Evolutionary conservation across 1,284 basidiomycete species (phyloP), one percentile per base, ranked within the genome.

Genomic region (Cutaneotrichosporon sp.): DNA sequence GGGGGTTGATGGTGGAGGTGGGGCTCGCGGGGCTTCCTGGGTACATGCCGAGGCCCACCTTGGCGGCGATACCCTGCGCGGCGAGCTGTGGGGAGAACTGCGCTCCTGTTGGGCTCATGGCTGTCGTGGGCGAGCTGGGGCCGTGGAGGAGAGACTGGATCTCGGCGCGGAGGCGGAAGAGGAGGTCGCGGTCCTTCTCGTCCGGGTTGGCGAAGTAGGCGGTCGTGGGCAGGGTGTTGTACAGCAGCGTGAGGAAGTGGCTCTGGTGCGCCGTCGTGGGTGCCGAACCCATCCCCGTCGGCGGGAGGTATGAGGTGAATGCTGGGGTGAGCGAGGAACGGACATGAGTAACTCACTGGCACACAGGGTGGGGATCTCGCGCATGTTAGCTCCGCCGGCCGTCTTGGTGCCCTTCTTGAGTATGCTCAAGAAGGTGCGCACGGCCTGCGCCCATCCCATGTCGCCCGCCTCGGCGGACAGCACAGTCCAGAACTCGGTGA

Each of bases 391-490:
- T 3, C 76, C 75, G 2, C 67, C 66, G 1, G 71, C 64, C 10
- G 77, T 79, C 67, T 77, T 78, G 43, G 74, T 78, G 5, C 76
- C 78, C 60, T 76, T 77, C 36, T 62, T 53, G 53, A 76, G 66
- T 16, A 72, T 57, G 6, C 71, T 64, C 42, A 78, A 62, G 58
- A 80, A 75, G 11, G 58, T 63, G 20, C 58, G 56, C 16, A 75
- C 72, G 0, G 73, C 64, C 51, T 60, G 52, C 31, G 64, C 67
- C 76, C 76, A 80, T 1, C 62, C 71, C 0, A 36, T 36, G 60
- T 80, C 77, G 18, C 78, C 78, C 0, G 70, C 64, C 62, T 80
- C 78, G 42, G 50, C 63, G 0, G 62, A 69, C 38, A 80, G 61
- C 2, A 65, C 56, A 14, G 62, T 68, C 77, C 77, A 79, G 58